Evolutionary conservation across 345 rosid species (phyloP), one percentile per base, ranked within the genome.

Genomic region (Pistacia integerrima): DNA sequence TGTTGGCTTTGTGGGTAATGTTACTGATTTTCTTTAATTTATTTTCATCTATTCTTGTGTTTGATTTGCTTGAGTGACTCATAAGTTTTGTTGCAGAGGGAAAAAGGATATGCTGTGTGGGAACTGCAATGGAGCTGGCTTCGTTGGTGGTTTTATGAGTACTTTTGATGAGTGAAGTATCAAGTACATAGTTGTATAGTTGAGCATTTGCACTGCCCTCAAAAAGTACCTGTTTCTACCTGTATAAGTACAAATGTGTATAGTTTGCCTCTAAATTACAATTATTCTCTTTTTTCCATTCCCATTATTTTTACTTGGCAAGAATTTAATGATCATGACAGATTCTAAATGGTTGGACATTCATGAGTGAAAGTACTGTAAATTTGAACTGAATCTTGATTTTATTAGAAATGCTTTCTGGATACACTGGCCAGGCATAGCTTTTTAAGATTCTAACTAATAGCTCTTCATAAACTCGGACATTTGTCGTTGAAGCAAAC

Each of bases 1-100:
- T 88, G 91, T 64, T 88, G 92, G 94, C 92, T 88, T 51, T 88
- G 90, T 72, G 85, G 92, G 94, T 88, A 87, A 78, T 17, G 18
- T n/a, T 8, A 22, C 55, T 46, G 28, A 13, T 14, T 10, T 28
- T 8, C 12, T 61, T 0, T 60, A 67, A 13, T 67, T n/a, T 10
- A 22, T 1, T 10, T 6, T 49, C 69, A 62, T 11, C 20, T 54
- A 1, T 22, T 11, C 3, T 6, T 0, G 10, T 33, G 46, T 13
- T 9, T 10, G 67, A 7, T 64, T 25, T 64, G 30, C 25, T 16
- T 3, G 10, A 52, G 69, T 4, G 35, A 44, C 13, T 30, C 56
- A 17, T n/a, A 54, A 36, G 72, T 57, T 28, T 12, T 64, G 16
- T 73, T 84, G 83, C 84, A 88, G 92, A 17, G 91, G 92, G 17